Conservation (phyloP, 106 monocot genomes). For the Phalaenopsis aphrodite region DNA sequence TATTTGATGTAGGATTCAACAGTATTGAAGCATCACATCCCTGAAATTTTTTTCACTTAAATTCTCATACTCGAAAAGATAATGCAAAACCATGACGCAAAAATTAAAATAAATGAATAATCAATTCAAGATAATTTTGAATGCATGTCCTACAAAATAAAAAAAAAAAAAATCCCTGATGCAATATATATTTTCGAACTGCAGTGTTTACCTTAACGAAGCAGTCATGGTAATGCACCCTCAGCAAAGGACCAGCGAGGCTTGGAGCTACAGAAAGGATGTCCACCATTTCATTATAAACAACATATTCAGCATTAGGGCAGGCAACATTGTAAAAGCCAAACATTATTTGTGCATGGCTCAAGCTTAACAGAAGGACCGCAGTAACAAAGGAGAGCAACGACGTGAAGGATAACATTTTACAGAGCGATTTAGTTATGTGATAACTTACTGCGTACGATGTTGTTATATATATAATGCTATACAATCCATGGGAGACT, state of each 20-base stretch:
- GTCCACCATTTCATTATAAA: conserved; percentile 26
- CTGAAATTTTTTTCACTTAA: conserved; percentile 10
- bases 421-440: neutral
- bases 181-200: too few relatives aligned
- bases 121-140: too few relatives aligned
- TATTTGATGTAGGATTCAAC: conserved; percentile 24
- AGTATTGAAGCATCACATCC: conserved; percentile 65
- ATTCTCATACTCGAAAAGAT: too few relatives aligned
- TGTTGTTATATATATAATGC: too few relatives aligned
- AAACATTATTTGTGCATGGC: conserved; percentile 28
- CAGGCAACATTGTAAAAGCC: conserved; percentile 56
- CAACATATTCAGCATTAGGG: conserved; percentile 45
- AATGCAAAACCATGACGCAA: neutral
- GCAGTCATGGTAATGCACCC: conserved; percentile 77
- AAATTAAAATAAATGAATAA: too few relatives aligned
- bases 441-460: too few relatives aligned
- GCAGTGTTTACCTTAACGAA: conserved; percentile 44
- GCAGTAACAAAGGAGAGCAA: neutral
- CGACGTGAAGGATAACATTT: neutral
- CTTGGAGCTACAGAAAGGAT: conserved; percentile 28
- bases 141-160: too few relatives aligned
- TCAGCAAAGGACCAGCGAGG: conserved; percentile 50
- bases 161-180: too few relatives aligned
- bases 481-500: too few relatives aligned
- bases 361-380: neutral